Evolutionary conservation across 805 yeast species (phyloP).

Genomic region (Vanderwaltozyma polyspora): DNA sequence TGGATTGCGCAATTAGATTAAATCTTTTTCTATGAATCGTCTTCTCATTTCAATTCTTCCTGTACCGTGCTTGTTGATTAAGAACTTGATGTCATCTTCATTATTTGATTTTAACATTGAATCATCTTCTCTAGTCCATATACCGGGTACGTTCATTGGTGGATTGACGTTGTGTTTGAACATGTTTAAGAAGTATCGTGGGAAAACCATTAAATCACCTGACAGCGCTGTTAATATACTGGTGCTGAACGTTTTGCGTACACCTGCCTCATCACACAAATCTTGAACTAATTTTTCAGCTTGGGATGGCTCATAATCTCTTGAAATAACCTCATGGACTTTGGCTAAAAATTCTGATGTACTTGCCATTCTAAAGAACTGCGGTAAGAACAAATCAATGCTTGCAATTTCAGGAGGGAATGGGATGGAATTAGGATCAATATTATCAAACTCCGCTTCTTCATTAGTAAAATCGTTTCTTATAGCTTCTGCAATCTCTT

Average conservation of each 20-base stretch:
- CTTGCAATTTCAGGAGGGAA: constrained; percentile 27
- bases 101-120: constrained; percentile 26
- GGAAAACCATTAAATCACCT: constrained; percentile 34
- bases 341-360: constrained; percentile 26
- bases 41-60: constrained; percentile 34
- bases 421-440: constrained; percentile 21
- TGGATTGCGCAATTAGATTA: constrained; percentile 8
- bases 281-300: constrained; percentile 34
- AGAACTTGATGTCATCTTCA: constrained; percentile 25
- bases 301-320: constrained; percentile 32
- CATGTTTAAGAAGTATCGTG: constrained; percentile 32
- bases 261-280: constrained; percentile 32
- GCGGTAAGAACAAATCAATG: constrained; percentile 24
- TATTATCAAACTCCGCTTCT: constrained; percentile 19
- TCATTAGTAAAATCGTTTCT: constrained; percentile 24
- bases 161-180: constrained; percentile 33
- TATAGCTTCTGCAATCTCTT: constrained; percentile 26
- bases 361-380: constrained; percentile 21
- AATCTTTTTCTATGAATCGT: constrained; percentile 29
- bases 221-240: constrained; percentile 33
- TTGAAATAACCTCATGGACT: constrained; percentile 30
- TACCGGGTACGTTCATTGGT: constrained; percentile 33
- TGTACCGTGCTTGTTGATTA: constrained; percentile 31
- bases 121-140: constrained; percentile 37
- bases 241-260: constrained; percentile 33